Percentiles rank a stretch among this genome's conserved stretches.
phyloP scores from a whole-genome alignment of 139 green algal genomes.

The Desmodesmus armatus region DNA sequence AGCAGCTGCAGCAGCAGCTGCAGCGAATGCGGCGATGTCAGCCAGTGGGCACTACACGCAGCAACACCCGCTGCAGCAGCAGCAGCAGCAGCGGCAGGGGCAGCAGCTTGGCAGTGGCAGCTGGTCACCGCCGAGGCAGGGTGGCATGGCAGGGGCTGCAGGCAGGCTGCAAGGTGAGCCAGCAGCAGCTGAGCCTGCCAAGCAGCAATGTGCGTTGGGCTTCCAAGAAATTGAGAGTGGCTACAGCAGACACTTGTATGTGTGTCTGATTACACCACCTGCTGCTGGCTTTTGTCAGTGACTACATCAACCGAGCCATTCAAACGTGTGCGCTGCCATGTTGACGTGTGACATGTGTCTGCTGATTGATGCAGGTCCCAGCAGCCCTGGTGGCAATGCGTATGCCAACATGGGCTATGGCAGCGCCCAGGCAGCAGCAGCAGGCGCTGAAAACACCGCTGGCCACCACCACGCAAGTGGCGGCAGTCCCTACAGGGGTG shows the following conservation, averaged over 20 bases:
- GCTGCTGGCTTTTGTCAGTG: no score
- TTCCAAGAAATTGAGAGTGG: no score
- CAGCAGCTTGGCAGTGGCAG: conserved; percentile 31
- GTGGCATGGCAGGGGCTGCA: background rate
- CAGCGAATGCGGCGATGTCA: background rate
- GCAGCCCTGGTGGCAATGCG: background rate
- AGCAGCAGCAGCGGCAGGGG: conserved; percentile 12
- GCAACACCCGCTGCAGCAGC: conserved; percentile 10
- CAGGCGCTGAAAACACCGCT: no score
- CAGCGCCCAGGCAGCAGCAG: background rate
- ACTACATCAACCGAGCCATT: no score
- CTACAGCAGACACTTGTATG: no score
- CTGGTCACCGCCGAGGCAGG: no score
- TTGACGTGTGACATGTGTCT: no score
- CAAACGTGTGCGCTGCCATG: no score
- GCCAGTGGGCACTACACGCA: background rate
- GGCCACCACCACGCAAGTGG: no score
- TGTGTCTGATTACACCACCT: no score
- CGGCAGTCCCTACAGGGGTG: background rate
- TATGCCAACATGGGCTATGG: no score
- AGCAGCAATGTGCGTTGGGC: conserved; percentile 3
- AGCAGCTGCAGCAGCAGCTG: conserved; percentile 34
- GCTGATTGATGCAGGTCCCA: background rate
- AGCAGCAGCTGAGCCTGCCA: conserved; percentile 1
- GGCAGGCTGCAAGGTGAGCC: background rate